Evolutionary conservation across 768 basidiomycete species (phyloP).

Genomic region (Boletus tylopilopsis): DNA sequence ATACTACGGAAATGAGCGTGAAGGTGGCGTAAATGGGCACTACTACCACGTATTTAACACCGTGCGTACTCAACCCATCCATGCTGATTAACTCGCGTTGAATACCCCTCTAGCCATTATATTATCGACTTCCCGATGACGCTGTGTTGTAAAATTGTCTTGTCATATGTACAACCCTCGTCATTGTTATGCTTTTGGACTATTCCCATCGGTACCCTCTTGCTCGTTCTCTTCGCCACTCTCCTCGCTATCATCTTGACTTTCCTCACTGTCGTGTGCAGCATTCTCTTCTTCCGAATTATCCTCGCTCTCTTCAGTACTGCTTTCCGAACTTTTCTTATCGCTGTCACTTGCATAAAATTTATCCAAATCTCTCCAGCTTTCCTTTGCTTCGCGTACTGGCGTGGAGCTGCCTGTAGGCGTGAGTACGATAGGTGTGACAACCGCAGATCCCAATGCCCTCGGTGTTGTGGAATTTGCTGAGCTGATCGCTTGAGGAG

Average conservation of each 20-base stretch:
- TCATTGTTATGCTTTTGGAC: conserved; percentile 11
- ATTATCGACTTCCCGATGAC: conserved; percentile 46
- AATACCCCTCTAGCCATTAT: conserved; percentile 40
- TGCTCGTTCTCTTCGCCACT: conserved; percentile 18
- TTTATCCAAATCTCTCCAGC: conserved; percentile 61
- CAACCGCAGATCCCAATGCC: conserved; percentile 28
- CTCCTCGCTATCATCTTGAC: conserved; percentile 24
- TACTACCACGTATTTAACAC: conserved; percentile 76
- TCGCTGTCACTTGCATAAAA: conserved; percentile 58
- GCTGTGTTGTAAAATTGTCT: conserved; percentile 34
- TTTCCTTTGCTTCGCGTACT: conserved; percentile 42
- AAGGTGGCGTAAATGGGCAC: conserved; percentile 65
- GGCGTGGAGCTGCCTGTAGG: conserved; percentile 48
- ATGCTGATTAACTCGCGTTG: background rate
- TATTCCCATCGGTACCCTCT: conserved; percentile 17
- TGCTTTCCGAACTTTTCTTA: conserved; percentile 32
- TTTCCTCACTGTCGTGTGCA: conserved; percentile 28
- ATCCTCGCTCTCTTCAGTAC: conserved; percentile 33
- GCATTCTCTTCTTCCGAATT: conserved; percentile 23
- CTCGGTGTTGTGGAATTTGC: conserved; percentile 24
- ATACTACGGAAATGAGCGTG: conserved; percentile 53
- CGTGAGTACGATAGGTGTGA: conserved; percentile 53
- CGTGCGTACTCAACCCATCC: conserved; percentile 35
- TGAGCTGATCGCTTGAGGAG: conserved; percentile 41
- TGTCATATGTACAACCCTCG: background rate